phyloP scores from a whole-genome alignment of 768 basidiomycete genomes.

The Agrocybe pediades region DNA sequence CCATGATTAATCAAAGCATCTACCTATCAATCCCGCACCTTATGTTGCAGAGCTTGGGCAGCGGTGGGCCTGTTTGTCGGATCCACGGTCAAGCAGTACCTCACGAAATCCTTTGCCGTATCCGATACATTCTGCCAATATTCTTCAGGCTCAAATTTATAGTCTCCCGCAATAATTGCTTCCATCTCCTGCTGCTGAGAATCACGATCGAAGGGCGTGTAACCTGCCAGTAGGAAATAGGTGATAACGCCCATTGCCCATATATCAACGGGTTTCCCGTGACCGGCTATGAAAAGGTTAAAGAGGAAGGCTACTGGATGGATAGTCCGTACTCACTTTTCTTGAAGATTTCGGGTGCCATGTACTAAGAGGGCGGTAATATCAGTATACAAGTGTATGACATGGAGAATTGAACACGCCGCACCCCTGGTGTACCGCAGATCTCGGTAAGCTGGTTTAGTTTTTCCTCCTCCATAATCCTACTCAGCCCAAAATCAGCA shows the following conservation, averaged over 20 bases:
- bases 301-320: background rate
- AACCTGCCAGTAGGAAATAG: constrained; percentile 89
- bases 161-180: constrained; percentile 92
- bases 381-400: constrained; percentile 8
- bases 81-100: constrained; percentile 82
- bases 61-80: constrained; percentile 81
- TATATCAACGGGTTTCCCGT: constrained; percentile 92
- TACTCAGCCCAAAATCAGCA: constrained; percentile 93
- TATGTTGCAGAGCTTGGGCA: constrained; percentile 68
- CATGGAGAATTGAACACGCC: background rate
- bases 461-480: constrained; percentile 90
- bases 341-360: constrained; percentile 96
- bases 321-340: constrained; percentile 56
- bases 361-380: constrained; percentile 54
- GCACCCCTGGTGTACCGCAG: constrained; percentile 88
- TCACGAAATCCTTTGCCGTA: constrained; percentile 83
- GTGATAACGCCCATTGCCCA: constrained; percentile 99
- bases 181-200: constrained; percentile 89
- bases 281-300: constrained; percentile 59
- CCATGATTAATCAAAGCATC: too few species aligned
- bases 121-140: constrained; percentile 88
- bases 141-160: constrained; percentile 78
- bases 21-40: constrained; percentile 30
- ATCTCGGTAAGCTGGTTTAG: constrained; percentile 89
- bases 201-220: constrained; percentile 97